Evolutionary conservation across 768 basidiomycete genomes (phyloP).

Genomic region (Lentinula lateritia): DNA sequence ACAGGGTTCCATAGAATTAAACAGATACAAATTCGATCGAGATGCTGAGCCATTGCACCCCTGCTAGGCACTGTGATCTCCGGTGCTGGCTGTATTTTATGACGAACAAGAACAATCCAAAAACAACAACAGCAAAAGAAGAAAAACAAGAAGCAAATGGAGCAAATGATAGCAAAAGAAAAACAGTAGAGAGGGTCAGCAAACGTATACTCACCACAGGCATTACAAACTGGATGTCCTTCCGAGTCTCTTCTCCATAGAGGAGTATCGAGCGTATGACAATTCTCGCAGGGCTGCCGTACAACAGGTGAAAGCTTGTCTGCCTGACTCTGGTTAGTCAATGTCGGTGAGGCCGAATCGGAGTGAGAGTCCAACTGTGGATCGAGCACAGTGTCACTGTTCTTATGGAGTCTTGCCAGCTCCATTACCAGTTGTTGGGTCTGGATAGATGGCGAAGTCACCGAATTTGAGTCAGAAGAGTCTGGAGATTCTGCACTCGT

Average conservation of each 20-base stretch:
- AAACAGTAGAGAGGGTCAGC: neutral
- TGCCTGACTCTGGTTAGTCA: slow-evolving; percentile 15
- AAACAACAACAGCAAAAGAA: neutral
- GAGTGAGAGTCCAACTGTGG: neutral
- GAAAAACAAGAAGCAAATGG: neutral
- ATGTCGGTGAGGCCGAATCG: slow-evolving; percentile 6
- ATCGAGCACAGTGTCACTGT: neutral
- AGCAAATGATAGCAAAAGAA: neutral
- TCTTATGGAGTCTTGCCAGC: neutral
- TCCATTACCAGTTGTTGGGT: neutral
- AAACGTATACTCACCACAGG: slow-evolving; percentile 64
- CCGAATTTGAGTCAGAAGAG: neutral
- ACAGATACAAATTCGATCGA: neutral
- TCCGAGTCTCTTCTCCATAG: slow-evolving; percentile 80
- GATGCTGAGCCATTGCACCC: too few species aligned
- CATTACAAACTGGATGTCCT: slow-evolving; percentile 84
- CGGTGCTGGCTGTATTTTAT: neutral
- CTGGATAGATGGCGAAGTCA: neutral
- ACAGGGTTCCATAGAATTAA: neutral
- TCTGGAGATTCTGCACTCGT: neutral
- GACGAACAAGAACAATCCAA: neutral
- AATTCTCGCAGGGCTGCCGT: slow-evolving; percentile 61
- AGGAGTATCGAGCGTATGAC: slow-evolving; percentile 73
- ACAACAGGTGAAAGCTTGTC: slow-evolving; percentile 15
- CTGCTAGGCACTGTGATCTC: too few species aligned